A percentile compares a stretch with the other conserved stretches of the same genome.
These are phyloP conservation scores for Diaporthe ilicicola DNA, from an alignment of 2,329 filamentous ascomycete genomes.

Conservation along the genomic window DNA sequence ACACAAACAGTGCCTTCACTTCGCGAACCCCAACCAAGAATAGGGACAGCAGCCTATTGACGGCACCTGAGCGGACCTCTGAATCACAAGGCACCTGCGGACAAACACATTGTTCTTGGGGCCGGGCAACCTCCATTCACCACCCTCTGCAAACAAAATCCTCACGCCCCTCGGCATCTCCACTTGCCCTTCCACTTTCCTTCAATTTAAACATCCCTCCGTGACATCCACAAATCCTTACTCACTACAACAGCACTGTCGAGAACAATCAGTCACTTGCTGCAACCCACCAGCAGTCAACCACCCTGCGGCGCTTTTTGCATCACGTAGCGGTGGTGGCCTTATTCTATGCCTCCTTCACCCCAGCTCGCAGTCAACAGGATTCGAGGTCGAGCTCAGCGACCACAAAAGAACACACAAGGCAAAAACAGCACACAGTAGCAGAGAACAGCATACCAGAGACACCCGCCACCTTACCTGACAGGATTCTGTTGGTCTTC, in stretches of 20 bases:
- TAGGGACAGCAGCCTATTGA: neutral
- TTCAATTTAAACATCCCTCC: neutral
- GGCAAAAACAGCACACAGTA: too few species aligned
- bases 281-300: neutral
- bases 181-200: neutral
- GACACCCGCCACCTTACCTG: too few species aligned
- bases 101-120: neutral
- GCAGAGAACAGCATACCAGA: too few species aligned
- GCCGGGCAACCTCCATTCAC: neutral
- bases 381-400: too few species aligned
- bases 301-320: neutral
- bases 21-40: neutral
- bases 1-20: neutral
- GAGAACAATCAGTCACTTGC: neutral
- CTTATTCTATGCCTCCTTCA: neutral
- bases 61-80: neutral
- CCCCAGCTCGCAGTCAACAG: neutral
- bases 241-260: too few species aligned
- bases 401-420: too few species aligned
- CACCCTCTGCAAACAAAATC: neutral
- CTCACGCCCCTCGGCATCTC: neutral
- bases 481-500: too few species aligned
- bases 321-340: neutral
- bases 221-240: neutral
- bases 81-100: neutral